Conservation (phyloP, 495 filamentous ascomycete genomes). For the Elaphomyces granulatus region DNA sequence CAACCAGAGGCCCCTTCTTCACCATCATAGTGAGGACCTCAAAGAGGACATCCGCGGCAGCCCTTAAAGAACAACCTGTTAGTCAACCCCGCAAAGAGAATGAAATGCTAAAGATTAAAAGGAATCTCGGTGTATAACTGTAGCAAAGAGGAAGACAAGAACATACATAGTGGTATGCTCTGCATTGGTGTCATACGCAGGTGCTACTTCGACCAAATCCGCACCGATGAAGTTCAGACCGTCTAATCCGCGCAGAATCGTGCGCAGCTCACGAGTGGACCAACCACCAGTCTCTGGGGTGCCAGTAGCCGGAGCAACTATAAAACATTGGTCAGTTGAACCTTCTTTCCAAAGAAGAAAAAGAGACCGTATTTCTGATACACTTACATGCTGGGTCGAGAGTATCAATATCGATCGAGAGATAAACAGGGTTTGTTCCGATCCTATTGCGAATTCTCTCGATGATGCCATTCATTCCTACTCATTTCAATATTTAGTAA, state of each 20-base stretch:
- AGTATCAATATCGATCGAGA: constrained; percentile 81
- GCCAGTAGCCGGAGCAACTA: constrained; percentile 67
- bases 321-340: background rate
- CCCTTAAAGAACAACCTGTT: constrained; percentile 19
- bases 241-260: constrained; percentile 57
- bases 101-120: too few relatives aligned
- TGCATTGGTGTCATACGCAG: constrained; percentile 54
- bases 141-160: background rate
- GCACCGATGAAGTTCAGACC: constrained; percentile 65
- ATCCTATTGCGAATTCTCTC: constrained; percentile 60
- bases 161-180: constrained; percentile 47
- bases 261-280: constrained; percentile 64
- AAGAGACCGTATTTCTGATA: too few relatives aligned
- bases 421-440: constrained; percentile 60
- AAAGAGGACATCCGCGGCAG: constrained; percentile 51
- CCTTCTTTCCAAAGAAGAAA: background rate
- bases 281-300: constrained; percentile 83
- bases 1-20: constrained; percentile 38
- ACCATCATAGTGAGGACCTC: constrained; percentile 54
- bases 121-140: too few relatives aligned
- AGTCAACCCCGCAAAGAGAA: too few relatives aligned
- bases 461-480: constrained; percentile 48
- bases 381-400: constrained; percentile 66
- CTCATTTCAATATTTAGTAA: too few relatives aligned
- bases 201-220: constrained; percentile 66